A percentile compares a stretch with the other conserved stretches of the same genome.
These are phyloP conservation scores for Nicotiana tabacum DNA, from an alignment of 257 asterid species.

Conservation along the genomic window DNA sequence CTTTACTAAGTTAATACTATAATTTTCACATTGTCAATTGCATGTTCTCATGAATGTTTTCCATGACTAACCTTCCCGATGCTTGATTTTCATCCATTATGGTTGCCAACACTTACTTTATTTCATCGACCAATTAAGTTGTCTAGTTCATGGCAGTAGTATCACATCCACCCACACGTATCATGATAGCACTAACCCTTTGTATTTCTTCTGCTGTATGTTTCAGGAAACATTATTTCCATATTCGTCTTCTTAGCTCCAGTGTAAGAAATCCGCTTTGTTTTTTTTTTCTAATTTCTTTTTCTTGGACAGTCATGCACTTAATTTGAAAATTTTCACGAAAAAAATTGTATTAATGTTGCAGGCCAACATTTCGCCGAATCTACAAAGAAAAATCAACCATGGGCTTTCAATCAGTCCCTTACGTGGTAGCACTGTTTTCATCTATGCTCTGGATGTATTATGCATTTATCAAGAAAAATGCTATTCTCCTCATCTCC, in stretches of 20 bases:
- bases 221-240: slow-evolving; percentile 71
- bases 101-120: not conserved
- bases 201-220: slow-evolving; percentile 4
- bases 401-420: slow-evolving; percentile 58
- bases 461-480: slow-evolving; percentile 54
- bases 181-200: not conserved
- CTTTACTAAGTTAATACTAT: not conserved
- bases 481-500: slow-evolving; percentile 46
- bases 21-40: not conserved
- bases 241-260: slow-evolving; percentile 70
- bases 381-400: slow-evolving; percentile 66
- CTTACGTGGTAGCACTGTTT: slow-evolving; percentile 64
- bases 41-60: not conserved
- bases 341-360: not conserved
- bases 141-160: not conserved
- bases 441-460: slow-evolving; percentile 74
- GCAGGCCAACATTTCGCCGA: slow-evolving; percentile 57
- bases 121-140: not conserved
- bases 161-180: not conserved
- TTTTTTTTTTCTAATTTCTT: not conserved
- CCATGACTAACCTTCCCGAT: slow-evolving; percentile 7
- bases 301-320: not conserved
- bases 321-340: not conserved
- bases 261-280: slow-evolving; percentile 41
- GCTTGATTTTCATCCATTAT: not conserved